A percentile compares a stretch with the other conserved stretches of the same genome.
These are phyloP conservation scores for Petrea volubilis DNA, from an alignment of 257 asterid species.

Conservation along the genomic window DNA sequence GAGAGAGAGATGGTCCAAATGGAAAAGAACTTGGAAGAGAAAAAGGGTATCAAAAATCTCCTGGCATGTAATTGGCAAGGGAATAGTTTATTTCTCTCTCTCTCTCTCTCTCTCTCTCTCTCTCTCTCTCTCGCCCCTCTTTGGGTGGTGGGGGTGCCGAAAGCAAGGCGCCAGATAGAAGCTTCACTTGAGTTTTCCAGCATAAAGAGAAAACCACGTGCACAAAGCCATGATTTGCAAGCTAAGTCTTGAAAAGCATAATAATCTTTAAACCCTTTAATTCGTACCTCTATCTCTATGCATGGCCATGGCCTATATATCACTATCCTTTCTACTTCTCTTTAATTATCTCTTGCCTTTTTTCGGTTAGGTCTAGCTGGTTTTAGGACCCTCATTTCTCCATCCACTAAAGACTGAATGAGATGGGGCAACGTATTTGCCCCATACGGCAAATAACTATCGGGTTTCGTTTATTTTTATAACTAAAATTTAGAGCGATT, in stretches of 20 bases:
- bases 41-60: too few relatives aligned
- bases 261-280: background rate
- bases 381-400: background rate
- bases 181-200: conserved; percentile 1
- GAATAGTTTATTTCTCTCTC: too few relatives aligned
- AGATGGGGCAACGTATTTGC: background rate
- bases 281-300: too few relatives aligned
- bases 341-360: background rate
- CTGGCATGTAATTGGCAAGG: too few relatives aligned
- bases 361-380: background rate
- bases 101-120: too few relatives aligned
- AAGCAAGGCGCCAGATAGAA: background rate
- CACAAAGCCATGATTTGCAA: conserved; percentile 5
- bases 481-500: too few relatives aligned
- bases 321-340: background rate
- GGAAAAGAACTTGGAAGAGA: too few relatives aligned
- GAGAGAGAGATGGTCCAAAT: background rate
- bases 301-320: conserved; percentile 3
- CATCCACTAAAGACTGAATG: background rate
- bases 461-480: too few relatives aligned
- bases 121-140: background rate
- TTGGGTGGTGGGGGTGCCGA: background rate
- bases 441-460: too few relatives aligned
- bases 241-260: conserved; percentile 9
- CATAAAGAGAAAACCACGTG: conserved; percentile 18